These are phyloP conservation scores for Syzygium aqueum DNA, from an alignment of 345 rosid genomes.

Conservation along the genomic window DNA sequence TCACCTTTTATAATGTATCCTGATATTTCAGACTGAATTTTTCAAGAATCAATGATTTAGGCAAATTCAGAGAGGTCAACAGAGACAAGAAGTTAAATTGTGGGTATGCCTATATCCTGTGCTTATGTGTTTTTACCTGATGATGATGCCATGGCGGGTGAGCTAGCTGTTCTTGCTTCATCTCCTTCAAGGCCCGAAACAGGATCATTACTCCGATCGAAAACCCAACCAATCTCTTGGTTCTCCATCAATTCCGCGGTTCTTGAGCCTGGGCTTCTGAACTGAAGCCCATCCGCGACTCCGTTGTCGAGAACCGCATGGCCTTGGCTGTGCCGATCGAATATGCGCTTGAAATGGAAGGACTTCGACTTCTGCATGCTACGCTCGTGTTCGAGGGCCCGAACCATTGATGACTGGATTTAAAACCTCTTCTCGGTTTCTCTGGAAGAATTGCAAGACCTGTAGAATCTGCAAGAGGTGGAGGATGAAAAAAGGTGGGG, in stretches of 20 bases:
- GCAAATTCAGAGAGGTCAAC: background rate
- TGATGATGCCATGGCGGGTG: background rate
- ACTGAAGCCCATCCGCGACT: background rate
- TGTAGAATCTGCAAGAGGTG: background rate
- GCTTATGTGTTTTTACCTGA: background rate
- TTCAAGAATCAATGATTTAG: background rate
- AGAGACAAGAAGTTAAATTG: background rate
- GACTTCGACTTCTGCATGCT: constrained; percentile 45
- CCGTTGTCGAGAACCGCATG: background rate
- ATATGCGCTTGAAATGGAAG: constrained; percentile 31
- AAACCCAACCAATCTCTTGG: background rate
- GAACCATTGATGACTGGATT: constrained; percentile 35
- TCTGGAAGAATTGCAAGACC: background rate
- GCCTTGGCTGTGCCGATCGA: constrained; percentile 23
- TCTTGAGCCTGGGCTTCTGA: constrained; percentile 3
- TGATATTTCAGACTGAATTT: background rate
- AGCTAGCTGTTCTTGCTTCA: background rate
- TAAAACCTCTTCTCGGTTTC: too few relatives aligned
- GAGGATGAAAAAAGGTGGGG: background rate
- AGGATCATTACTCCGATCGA: background rate
- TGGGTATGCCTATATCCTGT: background rate
- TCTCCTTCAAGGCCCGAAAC: background rate
- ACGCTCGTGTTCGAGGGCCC: constrained; percentile 39
- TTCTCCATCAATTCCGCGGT: background rate
- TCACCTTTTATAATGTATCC: background rate